Evolutionary conservation across 805 yeast genomes (phyloP), one percentile per base, ranked within the genome.

Genomic region (Cyberlindnera samutprakarnensis): DNA sequence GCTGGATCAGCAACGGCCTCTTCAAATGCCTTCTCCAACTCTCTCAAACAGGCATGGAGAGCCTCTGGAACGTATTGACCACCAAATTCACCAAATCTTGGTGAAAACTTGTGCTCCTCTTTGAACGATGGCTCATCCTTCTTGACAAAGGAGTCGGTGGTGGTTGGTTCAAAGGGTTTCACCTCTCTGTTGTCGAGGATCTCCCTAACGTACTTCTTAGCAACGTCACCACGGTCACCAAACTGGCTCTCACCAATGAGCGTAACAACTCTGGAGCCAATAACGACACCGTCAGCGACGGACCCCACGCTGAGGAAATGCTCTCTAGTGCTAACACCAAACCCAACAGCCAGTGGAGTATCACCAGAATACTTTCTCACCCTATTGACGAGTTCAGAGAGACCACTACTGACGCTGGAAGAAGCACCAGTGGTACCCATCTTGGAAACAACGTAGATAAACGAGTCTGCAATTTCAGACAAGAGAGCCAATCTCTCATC

Each of bases 21-120:
- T 54, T 83, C 88, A 56, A 88, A 94, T 4, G 86, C 96, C 33
- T 56, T 65, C 64, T 92, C 98, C 36, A 92, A 71, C 62, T 92
- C 95, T 40, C 77, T 72, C 47, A 92, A 69, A 65, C 97, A 90
- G 27, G 94, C 74, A 61, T 88, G 90, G 51, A 92, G 65, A 15
- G 94, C 85, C 66, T 92, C 99, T 24, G 99, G 99, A 25, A 92
- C 98, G 54, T 86, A 92, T 64, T 92, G 98, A 38, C 99, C 99
- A 56, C 99, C 99, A 54, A 86, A 94, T 30, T 77, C 87, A 51
- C 97, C 99, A 49, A 90, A 90, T 41, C 81, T 70, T 36, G 90
- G 80, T 44, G 76, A 71, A 54, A 72, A 82, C 41, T 74, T 71
- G 53, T 82, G 92, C 5, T 42, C 38, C 56, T 81, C 92, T 36